Percentiles rank a stretch among this genome's conserved stretches.
Evolutionary conservation across 1,284 basidiomycete species (phyloP).

Genomic region (Cryptococcus sp.): DNA sequence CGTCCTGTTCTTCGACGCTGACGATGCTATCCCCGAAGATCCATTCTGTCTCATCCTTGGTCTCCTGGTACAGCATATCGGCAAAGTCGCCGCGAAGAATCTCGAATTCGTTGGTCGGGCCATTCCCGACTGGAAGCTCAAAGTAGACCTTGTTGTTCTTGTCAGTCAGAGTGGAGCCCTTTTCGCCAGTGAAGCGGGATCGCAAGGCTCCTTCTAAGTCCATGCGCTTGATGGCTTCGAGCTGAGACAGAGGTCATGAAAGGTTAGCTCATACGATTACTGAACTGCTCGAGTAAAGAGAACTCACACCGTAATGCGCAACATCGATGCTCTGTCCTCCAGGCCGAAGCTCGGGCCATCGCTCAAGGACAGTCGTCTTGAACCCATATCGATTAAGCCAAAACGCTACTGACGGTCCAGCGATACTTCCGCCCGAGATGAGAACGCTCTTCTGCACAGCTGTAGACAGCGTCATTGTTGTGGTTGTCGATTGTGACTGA

Average conservation of each 20-base stretch:
- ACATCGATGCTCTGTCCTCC: slow-evolving; percentile 52
- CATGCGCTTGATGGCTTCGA: slow-evolving; percentile 41
- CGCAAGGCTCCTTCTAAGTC: slow-evolving; percentile 32
- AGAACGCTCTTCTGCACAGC: slow-evolving; percentile 24
- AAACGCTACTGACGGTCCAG: slow-evolving; percentile 46
- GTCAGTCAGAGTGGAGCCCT: slow-evolving; percentile 21
- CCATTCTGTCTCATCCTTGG: slow-evolving; percentile 26
- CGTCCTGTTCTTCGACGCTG: neutral
- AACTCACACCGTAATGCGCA: slow-evolving; percentile 28
- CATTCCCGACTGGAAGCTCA: slow-evolving; percentile 6
- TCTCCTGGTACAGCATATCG: slow-evolving; percentile 36
- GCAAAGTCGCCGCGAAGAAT: slow-evolving; percentile 52
- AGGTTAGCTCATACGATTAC: no score
- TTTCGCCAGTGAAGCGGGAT: slow-evolving; percentile 38
- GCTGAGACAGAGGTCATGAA: neutral
- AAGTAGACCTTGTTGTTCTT: neutral
- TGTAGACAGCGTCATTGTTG: no score
- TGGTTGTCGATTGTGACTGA: no score
- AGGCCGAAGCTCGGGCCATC: slow-evolving; percentile 27
- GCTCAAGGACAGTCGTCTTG: slow-evolving; percentile 48
- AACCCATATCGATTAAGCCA: slow-evolving; percentile 35
- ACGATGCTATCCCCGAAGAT: slow-evolving; percentile 26
- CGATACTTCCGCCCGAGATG: slow-evolving; percentile 51
- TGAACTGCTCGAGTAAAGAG: neutral
- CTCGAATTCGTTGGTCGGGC: slow-evolving; percentile 27